Evolutionary conservation across 2,329 filamentous ascomycete genomes (phyloP).

Genomic region (Truncatella angustata): DNA sequence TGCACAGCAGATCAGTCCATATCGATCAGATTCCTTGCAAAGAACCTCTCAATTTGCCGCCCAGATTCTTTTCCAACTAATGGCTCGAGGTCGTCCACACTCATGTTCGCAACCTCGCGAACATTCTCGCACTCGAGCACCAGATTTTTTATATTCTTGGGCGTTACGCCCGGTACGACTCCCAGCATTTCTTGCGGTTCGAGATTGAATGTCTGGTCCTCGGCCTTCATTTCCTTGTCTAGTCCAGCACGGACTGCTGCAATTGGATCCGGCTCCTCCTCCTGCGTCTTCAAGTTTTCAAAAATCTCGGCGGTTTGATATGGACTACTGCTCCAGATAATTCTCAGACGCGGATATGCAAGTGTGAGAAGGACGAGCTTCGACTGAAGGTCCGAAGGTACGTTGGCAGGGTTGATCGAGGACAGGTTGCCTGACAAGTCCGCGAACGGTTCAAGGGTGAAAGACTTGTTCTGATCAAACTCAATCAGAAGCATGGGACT

Average conservation of each 20-base stretch:
- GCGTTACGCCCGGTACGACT: slow-evolving; percentile 79
- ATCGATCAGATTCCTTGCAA: slow-evolving; percentile 63
- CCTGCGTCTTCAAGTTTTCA: slow-evolving; percentile 84
- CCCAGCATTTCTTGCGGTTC: slow-evolving; percentile 89
- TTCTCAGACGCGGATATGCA: slow-evolving; percentile 82
- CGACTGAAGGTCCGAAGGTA: slow-evolving; percentile 77
- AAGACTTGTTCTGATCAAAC: slow-evolving; percentile 96
- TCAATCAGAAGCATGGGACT: slow-evolving; percentile 91
- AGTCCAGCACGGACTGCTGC: slow-evolving; percentile 82
- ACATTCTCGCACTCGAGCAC: slow-evolving; percentile 74
- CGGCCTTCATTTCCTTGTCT: slow-evolving; percentile 58
- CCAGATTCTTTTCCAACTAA: slow-evolving; percentile 77
- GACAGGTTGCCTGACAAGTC: slow-evolving; percentile 62
- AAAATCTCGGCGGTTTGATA: slow-evolving; percentile 99
- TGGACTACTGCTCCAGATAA: slow-evolving; percentile 91
- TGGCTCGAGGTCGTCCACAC: slow-evolving; percentile 66
- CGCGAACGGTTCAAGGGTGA: slow-evolving; percentile 83
- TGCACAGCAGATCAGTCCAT: too few relatives aligned
- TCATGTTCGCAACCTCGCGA: slow-evolving; percentile 82
- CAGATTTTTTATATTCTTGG: slow-evolving; percentile 72
- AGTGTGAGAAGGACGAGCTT: slow-evolving; percentile 91
- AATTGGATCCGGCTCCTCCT: slow-evolving; percentile 86
- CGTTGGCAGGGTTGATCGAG: slow-evolving; percentile 59
- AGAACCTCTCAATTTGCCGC: slow-evolving; percentile 76
- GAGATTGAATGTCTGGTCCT: slow-evolving; percentile 74